Percentiles rank a stretch among this genome's conserved stretches.
Evolutionary conservation across 2,329 filamentous ascomycete species (phyloP).

Genomic region (Cercospora beticola): DNA sequence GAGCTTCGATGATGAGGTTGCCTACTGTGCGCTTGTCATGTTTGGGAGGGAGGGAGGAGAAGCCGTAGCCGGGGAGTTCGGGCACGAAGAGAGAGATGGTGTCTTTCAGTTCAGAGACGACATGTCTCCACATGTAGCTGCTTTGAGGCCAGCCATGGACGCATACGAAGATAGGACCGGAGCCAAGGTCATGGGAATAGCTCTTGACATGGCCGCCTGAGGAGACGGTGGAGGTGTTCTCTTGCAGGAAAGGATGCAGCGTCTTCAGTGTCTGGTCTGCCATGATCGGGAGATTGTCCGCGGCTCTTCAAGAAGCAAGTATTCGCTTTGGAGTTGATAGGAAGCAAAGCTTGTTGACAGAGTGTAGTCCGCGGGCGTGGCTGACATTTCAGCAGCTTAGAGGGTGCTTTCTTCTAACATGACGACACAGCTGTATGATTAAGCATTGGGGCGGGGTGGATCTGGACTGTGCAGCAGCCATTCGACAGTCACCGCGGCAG

Average conservation of each 20-base stretch:
- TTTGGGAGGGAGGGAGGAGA: slow-evolving; percentile 39
- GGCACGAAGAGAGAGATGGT: slow-evolving; percentile 49
- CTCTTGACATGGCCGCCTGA: slow-evolving; percentile 36
- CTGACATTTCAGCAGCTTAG: slow-evolving; percentile 4
- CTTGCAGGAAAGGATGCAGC: slow-evolving; percentile 33
- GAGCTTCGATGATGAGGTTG: slow-evolving; percentile 44
- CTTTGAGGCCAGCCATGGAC: slow-evolving; percentile 52
- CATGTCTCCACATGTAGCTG: slow-evolving; percentile 38
- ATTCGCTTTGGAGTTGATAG: neutral
- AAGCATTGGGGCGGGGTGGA: neutral
- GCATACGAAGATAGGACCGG: slow-evolving; percentile 42
- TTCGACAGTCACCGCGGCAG: neutral
- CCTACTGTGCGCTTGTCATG: slow-evolving; percentile 46
- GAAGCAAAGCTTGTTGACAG: neutral
- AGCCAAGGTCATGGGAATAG: slow-evolving; percentile 37
- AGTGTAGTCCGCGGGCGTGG: slow-evolving; percentile 4
- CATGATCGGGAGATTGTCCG: slow-evolving; percentile 18
- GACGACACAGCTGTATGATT: slow-evolving; percentile 1
- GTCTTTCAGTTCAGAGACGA: slow-evolving; percentile 42
- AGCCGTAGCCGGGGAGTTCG: slow-evolving; percentile 51
- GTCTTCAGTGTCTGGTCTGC: slow-evolving; percentile 31
- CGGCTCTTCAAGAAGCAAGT: neutral
- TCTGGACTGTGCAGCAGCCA: neutral
- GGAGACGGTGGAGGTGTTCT: slow-evolving; percentile 31
- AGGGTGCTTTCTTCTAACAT: neutral